A percentile compares a stretch with the other conserved stretches of the same genome.
phyloP scores from a whole-genome alignment of 2,329 filamentous ascomycete genomes.

The Claviceps cyperi region DNA sequence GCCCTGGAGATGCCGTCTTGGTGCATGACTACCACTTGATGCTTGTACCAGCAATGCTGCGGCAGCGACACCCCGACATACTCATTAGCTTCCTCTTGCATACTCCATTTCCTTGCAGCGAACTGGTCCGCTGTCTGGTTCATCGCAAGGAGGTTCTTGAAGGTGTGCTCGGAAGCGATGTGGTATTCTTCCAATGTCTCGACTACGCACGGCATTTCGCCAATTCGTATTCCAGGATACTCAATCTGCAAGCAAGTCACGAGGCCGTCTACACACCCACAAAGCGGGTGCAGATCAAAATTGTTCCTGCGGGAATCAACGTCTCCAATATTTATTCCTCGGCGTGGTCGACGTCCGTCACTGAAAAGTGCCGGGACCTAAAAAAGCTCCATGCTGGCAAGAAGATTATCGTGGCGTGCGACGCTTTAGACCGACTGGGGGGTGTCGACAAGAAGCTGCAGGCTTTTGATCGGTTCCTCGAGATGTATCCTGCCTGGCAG shows the following conservation, averaged over 20 bases:
- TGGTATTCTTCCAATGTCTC: slow-evolving; percentile 88
- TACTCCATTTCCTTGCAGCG: slow-evolving; percentile 85
- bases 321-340: slow-evolving; percentile 57
- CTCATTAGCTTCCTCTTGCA: slow-evolving; percentile 91
- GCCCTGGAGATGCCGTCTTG: slow-evolving; percentile 78
- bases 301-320: slow-evolving; percentile 50
- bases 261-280: slow-evolving; percentile 74
- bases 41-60: slow-evolving; percentile 71
- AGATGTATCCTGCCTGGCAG: slow-evolving; percentile 77
- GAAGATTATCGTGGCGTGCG: slow-evolving; percentile 85
- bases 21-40: slow-evolving; percentile 92
- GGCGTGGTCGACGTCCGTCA: slow-evolving; percentile 56
- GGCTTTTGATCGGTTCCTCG: slow-evolving; percentile 82
- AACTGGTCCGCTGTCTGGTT: slow-evolving; percentile 78
- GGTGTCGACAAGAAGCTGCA: slow-evolving; percentile 88
- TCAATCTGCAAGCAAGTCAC: slow-evolving; percentile 70
- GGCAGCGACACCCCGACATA: slow-evolving; percentile 71
- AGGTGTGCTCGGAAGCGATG: slow-evolving; percentile 75
- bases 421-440: slow-evolving; percentile 79
- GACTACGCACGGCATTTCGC: slow-evolving; percentile 89
- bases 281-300: slow-evolving; percentile 1
- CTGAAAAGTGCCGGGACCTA: slow-evolving; percentile 57
- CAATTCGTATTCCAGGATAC: slow-evolving; percentile 78
- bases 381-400: slow-evolving; percentile 65
- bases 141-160: slow-evolving; percentile 79